Conservation (phyloP, 345 rosid species). For the Populus nigra region DNA sequence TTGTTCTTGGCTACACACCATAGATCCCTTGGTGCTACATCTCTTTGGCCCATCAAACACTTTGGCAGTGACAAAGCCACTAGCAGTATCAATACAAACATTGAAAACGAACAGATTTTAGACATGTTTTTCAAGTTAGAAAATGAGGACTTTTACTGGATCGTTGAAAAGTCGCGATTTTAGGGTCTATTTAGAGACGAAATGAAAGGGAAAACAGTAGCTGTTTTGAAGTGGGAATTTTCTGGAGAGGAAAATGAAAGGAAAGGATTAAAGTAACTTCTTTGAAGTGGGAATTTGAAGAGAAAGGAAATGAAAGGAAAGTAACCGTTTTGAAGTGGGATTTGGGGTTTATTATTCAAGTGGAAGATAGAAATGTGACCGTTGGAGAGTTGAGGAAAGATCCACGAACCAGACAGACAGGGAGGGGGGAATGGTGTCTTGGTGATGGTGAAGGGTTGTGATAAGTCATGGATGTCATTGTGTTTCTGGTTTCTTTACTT, state of each 20-base stretch:
- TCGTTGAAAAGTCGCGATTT: background rate
- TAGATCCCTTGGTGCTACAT: constrained; percentile 43
- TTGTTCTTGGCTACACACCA: constrained; percentile 96
- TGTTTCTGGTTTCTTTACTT: background rate
- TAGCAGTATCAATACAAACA: background rate
- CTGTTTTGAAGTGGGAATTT: background rate
- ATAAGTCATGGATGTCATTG: background rate
- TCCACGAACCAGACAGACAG: background rate
- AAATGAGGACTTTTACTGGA: background rate
- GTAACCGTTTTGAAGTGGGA: constrained; percentile 7
- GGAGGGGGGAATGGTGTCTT: background rate
- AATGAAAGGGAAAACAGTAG: background rate
- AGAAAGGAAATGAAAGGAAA: background rate
- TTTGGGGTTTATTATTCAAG: background rate
- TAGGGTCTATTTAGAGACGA: background rate
- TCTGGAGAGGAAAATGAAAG: background rate
- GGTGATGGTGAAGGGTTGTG: background rate
- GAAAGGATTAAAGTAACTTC: background rate
- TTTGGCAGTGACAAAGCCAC: background rate
- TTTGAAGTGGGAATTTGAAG: background rate
- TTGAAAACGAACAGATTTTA: background rate
- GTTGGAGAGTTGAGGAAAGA: constrained; percentile 4
- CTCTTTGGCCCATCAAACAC: constrained; percentile 16
- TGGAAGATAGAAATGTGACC: constrained; percentile 13
- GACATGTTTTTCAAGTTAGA: constrained; percentile 1